Conservation (phyloP, 2,329 filamentous ascomycete species). For the Xylariaceae sp. region DNA sequence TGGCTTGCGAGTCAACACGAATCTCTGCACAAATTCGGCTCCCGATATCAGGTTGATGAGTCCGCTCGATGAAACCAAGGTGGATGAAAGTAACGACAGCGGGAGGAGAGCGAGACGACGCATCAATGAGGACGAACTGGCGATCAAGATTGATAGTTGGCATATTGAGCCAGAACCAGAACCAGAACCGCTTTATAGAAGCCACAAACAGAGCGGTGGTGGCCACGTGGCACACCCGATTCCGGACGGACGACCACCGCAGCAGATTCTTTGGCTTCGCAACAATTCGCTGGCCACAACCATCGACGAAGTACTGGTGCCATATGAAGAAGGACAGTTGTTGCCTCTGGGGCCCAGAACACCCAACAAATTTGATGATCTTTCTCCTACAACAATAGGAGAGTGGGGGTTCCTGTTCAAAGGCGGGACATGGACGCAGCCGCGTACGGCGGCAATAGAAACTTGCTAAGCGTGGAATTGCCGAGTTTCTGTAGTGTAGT, state of each 20-base stretch:
- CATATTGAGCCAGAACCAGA: slow-evolving; percentile 24
- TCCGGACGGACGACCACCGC: slow-evolving; percentile 18
- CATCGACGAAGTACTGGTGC: slow-evolving; percentile 37
- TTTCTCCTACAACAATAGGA: slow-evolving; percentile 56
- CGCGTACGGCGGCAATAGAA: slow-evolving; percentile 47
- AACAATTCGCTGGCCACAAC: slow-evolving; percentile 26
- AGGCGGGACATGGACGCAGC: slow-evolving; percentile 40
- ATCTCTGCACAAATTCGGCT: slow-evolving; percentile 22
- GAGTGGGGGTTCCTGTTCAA: slow-evolving; percentile 60
- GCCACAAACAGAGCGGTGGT: slow-evolving; percentile 28
- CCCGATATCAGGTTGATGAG: neutral
- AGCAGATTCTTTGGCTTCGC: slow-evolving; percentile 20
- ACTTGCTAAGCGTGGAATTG: slow-evolving; percentile 38
- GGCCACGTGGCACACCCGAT: slow-evolving; percentile 31
- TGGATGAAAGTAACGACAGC: neutral
- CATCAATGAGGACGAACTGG: slow-evolving; percentile 13
- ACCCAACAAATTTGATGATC: slow-evolving; percentile 56
- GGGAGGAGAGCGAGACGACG: neutral
- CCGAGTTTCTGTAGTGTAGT: neutral
- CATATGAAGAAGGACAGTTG: slow-evolving; percentile 15
- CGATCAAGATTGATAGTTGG: slow-evolving; percentile 21
- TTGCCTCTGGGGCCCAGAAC: slow-evolving; percentile 45
- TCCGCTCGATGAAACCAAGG: neutral
- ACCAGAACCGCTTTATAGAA: slow-evolving; percentile 33
- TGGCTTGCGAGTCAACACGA: slow-evolving; percentile 28